These are phyloP conservation scores for Tuctoria greenei DNA, from an alignment of 176 grass and related monocot species.

Conservation along the genomic window DNA sequence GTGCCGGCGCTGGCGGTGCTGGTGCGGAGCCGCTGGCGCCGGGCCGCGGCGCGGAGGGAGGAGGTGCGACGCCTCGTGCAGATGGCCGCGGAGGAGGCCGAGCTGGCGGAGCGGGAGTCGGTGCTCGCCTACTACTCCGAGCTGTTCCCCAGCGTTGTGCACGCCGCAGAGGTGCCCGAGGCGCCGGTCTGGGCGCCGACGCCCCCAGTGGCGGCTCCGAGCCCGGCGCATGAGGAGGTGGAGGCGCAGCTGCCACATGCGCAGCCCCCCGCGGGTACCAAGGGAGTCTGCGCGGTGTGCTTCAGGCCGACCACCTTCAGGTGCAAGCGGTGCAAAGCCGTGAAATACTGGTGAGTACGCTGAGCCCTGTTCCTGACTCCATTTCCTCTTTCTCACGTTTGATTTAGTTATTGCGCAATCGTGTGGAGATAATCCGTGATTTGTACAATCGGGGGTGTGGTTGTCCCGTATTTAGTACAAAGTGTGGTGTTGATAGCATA, in stretches of 20 bases:
- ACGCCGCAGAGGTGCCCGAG: constrained; percentile 32
- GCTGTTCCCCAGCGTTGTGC: constrained; percentile 41
- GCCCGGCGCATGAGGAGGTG: neutral
- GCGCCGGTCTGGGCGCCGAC: constrained; percentile 28
- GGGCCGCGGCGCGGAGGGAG: constrained; percentile 53
- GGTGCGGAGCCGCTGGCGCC: constrained; percentile 36
- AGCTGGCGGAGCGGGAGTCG: constrained; percentile 68
- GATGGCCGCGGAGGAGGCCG: constrained; percentile 68
- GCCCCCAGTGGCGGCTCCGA: neutral
- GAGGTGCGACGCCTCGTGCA: constrained; percentile 72
- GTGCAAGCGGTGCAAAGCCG: constrained; percentile 89
- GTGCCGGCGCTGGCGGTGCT: constrained; percentile 7
- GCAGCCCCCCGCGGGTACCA: constrained; percentile 8
- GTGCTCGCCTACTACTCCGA: constrained; percentile 40
- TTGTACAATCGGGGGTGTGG: constrained; percentile 17
- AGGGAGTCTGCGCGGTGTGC: constrained; percentile 68
- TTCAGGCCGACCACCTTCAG: constrained; percentile 66
- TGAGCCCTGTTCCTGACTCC: constrained; percentile 15
- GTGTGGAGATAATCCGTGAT: neutral
- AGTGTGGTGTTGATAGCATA: constrained; percentile 1
- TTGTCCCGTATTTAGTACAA: constrained; percentile 28
- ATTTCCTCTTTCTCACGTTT: constrained; percentile 27
- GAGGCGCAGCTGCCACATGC: constrained; percentile 13
- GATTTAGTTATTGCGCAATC: neutral
- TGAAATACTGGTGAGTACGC: constrained; percentile 85